Evolutionary conservation across 805 yeast genomes (phyloP), one percentile per base, ranked within the genome.

Genomic region (Grigorovia jiainica): DNA sequence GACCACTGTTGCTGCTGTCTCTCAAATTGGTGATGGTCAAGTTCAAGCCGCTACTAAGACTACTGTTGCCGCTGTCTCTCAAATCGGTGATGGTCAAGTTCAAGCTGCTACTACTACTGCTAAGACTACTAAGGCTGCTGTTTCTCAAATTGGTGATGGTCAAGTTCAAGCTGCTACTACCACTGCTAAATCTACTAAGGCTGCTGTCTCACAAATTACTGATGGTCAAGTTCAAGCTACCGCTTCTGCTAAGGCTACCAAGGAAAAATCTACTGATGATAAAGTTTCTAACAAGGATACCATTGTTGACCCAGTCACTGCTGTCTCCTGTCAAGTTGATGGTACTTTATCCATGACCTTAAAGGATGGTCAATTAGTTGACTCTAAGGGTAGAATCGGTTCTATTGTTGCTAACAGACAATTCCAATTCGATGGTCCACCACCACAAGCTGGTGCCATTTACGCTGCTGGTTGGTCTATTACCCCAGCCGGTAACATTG

Each of bases 401-500:
- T 75, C 87, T 40, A 80, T 82, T 64, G 90, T 82, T 53, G 79
- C 87, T 44, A 82, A 81, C 79, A 73, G 82, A 70, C 90, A 82
- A 69, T 82, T 82, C 75, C 89, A 82, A 69, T 82, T 82, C 58
- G 89, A 82, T 64, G 89, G 89, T 60, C 87, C 87, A 48, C 83
- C 85, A 67, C 87, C 89, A 58, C 90, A 82, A 71, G 85, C 82
- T 29, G 85, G 84, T 64, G 72, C 84, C 46, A 72, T 78, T 59
- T 76, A 74, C 60, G 83, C 85, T 53, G 78, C 75, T 46, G 84
- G 85, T 50, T 78, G 85, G 85, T 61, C 71, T 35, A 55, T 68
- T 47, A 63, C 70, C 44, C 73, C 72, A 48, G 78, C 72, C 19
- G 76, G 75, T 64, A 58, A 64, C 69, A 72, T 81, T 57, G 85